Conservation (phyloP, 208 protist species). For the Herpetomonas muscarum region DNA sequence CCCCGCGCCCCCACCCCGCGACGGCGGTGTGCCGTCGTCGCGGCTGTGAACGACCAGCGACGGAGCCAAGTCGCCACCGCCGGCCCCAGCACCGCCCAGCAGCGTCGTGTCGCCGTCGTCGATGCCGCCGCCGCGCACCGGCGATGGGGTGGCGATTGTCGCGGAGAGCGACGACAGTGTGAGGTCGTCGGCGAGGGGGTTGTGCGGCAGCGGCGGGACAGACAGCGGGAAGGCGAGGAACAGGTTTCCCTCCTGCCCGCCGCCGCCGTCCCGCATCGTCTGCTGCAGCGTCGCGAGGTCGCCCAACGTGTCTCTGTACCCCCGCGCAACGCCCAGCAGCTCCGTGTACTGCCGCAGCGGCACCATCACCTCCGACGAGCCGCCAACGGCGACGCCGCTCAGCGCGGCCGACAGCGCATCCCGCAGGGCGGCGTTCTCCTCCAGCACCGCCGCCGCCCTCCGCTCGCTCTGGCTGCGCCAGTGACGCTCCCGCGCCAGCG, state of each 20-base stretch:
- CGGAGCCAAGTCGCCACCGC: too few species aligned
- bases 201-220: constrained; percentile 12
- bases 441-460: constrained; percentile 1
- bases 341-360: constrained; percentile 16
- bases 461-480: constrained; percentile 19
- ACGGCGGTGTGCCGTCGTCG: too few species aligned
- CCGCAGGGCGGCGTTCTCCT: constrained; percentile 19
- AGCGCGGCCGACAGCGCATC: constrained; percentile 5
- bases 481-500: constrained; percentile 18
- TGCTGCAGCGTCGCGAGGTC: constrained; percentile 27
- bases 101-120: background rate
- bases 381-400: background rate
- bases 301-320: constrained; percentile 10
- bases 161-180: constrained; percentile 12
- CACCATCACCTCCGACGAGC: background rate
- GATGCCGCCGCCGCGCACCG: background rate
- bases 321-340: constrained; percentile 7
- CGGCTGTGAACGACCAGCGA: background rate
- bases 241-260: background rate
- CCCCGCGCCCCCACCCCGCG: too few species aligned
- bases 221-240: constrained; percentile 5
- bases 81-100: too few species aligned
- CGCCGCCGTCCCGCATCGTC: constrained; percentile 8
- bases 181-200: constrained; percentile 18
- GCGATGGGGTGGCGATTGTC: background rate